phyloP scores from a whole-genome alignment of 192 early-diverging fungal species.

The Coemansia sp. region DNA sequence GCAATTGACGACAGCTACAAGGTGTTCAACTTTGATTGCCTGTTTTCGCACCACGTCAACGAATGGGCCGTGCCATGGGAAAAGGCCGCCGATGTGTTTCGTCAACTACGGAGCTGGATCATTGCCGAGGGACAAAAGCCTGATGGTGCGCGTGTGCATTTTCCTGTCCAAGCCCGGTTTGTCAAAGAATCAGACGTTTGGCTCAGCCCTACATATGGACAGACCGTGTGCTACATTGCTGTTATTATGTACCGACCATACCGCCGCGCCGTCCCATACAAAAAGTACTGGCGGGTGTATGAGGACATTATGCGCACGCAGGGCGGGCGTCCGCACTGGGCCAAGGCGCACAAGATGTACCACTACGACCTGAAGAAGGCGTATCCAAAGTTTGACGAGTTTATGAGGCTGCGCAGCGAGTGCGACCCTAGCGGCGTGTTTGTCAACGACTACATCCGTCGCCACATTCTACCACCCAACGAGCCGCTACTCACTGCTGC shows the following conservation, averaged over 20 bases:
- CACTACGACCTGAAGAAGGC: conserved; percentile 49
- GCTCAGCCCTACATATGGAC: conserved; percentile 65
- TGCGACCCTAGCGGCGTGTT: conserved; percentile 70
- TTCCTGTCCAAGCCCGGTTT: conserved; percentile 72
- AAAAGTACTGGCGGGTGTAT: conserved; percentile 65
- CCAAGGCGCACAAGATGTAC: conserved; percentile 65
- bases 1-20: conserved; percentile 51
- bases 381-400: conserved; percentile 66
- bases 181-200: conserved; percentile 54
- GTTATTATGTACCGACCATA: conserved; percentile 75
- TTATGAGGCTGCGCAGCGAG: conserved; percentile 51
- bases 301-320: conserved; percentile 69
- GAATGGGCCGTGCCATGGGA: conserved; percentile 64
- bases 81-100: not conserved
- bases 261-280: conserved; percentile 63
- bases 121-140: conserved; percentile 17
- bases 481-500: conserved; percentile 1
- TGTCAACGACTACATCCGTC: conserved; percentile 65
- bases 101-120: not conserved
- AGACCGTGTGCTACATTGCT: conserved; percentile 70
- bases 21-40: conserved; percentile 70
- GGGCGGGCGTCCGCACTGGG: conserved; percentile 74
- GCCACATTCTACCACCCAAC: conserved; percentile 56
- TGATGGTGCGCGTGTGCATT: conserved; percentile 60
- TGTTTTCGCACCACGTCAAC: conserved; percentile 68